Base-by-base conservation (phyloP, 2,329 filamentous ascomycete genomes). In the Pseudogymnoascus sp. region DNA sequence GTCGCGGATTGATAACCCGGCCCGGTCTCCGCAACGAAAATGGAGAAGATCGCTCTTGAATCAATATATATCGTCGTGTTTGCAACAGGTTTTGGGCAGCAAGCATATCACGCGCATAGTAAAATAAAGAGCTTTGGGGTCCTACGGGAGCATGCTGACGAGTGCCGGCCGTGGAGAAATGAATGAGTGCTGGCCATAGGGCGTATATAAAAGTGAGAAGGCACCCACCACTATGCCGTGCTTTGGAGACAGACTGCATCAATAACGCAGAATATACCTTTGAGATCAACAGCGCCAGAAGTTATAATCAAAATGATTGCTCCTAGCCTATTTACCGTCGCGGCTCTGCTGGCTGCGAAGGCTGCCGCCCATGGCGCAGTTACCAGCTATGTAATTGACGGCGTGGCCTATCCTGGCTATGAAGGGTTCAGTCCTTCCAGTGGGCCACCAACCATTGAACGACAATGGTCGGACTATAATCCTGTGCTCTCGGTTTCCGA, bases 391-490 rank as follows among this genome's bases (percentile, higher is more conserved):
- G 73, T 74, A 7, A 78, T 80, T 60, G 77, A 71, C 29, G 74
- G 74, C 35, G 77, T 70, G 42, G 74, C 71, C 5, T 80, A 79
- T 66, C 72, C 71, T 21, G 78, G 78, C 59, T 80, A 78, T 63
- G 69, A 78, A 62, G 80, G 80, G 63, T 83, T 80, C 73, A 77
- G 78, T 0, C 81, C 81, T 5, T 69, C 74, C 33, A 74, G 75
- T 31, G 75, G 74, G 35, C 79, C 79, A 13, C 74, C 78, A 65
- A 79, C 80, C n/a, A 84, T 84, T 69, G 79, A 84, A 71, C 73
- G 81, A 44, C 80, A 84, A 74, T 84, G 81, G 82, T 76, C 78
- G 13, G 75, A 81, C 73, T 84, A 84, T 74, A 80, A 84, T 73
- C 81, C 81, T 5, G 79, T 80, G 65, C 75, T 78, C 71, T 75